Conservation (phyloP, 2,329 filamentous ascomycete species). For the Helotiales sp. region DNA sequence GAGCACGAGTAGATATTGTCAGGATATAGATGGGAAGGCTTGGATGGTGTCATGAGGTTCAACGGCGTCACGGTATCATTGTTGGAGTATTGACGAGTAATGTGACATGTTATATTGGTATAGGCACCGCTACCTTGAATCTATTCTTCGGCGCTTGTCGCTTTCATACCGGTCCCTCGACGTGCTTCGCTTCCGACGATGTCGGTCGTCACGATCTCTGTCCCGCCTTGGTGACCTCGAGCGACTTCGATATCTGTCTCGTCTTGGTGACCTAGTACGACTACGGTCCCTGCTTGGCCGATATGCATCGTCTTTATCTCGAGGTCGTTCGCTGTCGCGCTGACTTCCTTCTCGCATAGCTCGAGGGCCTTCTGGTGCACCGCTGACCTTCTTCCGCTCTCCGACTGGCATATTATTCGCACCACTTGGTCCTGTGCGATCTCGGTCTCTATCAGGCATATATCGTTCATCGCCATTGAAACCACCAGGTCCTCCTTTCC, state of each 20-base stretch:
- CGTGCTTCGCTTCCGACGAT: conserved; percentile 57
- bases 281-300: conserved; percentile 32
- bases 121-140: conserved; percentile 34
- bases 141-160: conserved; percentile 61
- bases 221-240: conserved; percentile 54
- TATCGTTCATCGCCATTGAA: conserved; percentile 65
- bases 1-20: conserved; percentile 83
- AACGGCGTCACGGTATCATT: conserved; percentile 4
- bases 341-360: conserved; percentile 32
- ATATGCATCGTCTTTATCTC: conserved; percentile 33
- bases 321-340: conserved; percentile 35
- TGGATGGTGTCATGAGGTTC: conserved; percentile 1
- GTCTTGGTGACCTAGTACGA: conserved; percentile 55
- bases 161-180: conserved; percentile 55
- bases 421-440: conserved; percentile 54
- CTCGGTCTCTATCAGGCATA: conserved; percentile 60
- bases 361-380: conserved; percentile 34
- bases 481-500: conserved; percentile 38
- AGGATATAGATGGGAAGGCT: conserved; percentile 55
- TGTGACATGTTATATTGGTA: conserved; percentile 14
- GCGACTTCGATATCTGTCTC: conserved; percentile 42
- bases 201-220: conserved; percentile 43
- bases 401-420: conserved; percentile 72
- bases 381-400: conserved; percentile 44
- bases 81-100: conserved; percentile 12